Evolutionary conservation across 768 basidiomycete species (phyloP).

Genomic region (Trametes elegans): DNA sequence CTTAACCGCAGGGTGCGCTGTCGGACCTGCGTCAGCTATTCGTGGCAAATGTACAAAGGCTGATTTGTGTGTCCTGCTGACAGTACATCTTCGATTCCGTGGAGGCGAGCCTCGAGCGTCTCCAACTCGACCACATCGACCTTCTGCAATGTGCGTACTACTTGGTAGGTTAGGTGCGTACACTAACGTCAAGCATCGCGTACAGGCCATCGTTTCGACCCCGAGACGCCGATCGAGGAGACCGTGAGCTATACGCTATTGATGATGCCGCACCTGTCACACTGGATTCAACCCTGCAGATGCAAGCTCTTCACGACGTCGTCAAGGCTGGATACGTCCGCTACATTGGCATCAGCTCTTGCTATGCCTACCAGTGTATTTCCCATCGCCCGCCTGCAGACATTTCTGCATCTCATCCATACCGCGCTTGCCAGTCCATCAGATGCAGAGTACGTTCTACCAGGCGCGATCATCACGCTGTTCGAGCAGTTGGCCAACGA

Average conservation of each 20-base stretch:
- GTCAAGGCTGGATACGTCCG: constrained; percentile 43
- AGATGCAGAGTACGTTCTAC: constrained; percentile 29
- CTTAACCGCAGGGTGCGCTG: constrained; percentile 35
- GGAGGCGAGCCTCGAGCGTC: constrained; percentile 57
- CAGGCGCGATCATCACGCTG: no score
- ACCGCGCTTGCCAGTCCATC: constrained; percentile 25
- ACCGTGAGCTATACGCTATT: constrained; percentile 12
- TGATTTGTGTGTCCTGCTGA: background rate
- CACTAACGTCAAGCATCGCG: background rate
- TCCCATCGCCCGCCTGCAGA: no score
- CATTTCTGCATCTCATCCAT: background rate
- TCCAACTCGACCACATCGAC: constrained; percentile 78
- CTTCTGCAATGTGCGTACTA: constrained; percentile 76
- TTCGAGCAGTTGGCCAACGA: background rate
- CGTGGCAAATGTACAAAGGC: background rate
- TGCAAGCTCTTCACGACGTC: constrained; percentile 47
- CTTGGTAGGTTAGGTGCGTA: no score
- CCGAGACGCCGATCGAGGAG: constrained; percentile 35
- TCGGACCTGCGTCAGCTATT: background rate
- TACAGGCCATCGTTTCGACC: background rate
- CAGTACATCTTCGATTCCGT: constrained; percentile 74
- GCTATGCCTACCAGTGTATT: constrained; percentile 36
- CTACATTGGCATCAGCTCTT: constrained; percentile 40
- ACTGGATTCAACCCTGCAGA: constrained; percentile 21
- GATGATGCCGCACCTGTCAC: no score